Percentiles rank a stretch among this genome's conserved stretches.
Conservation (phyloP, 768 basidiomycete genomes). For the Royoungia palumana region DNA sequence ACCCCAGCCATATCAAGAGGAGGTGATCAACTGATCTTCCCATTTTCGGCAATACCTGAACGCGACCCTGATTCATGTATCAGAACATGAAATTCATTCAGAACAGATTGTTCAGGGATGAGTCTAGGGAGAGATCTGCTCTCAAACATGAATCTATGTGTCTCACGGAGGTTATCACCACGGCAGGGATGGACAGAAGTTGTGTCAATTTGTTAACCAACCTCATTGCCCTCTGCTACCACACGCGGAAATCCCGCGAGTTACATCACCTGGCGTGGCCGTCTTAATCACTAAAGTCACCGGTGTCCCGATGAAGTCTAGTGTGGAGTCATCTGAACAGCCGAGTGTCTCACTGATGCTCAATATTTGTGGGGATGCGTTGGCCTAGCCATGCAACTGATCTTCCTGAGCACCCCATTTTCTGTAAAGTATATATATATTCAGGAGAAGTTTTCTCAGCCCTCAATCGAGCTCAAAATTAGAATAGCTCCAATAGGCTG, state of each 20-base stretch:
- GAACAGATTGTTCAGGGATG: slow-evolving; percentile 20
- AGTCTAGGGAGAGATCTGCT: slow-evolving; percentile 15
- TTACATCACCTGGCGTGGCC: background rate
- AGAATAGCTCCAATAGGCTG: slow-evolving; percentile 2
- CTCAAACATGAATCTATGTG: slow-evolving; percentile 12
- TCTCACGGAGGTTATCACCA: slow-evolving; percentile 5
- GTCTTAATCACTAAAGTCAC: background rate
- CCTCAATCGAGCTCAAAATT: background rate
- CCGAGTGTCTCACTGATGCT: background rate
- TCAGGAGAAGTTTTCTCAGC: slow-evolving; percentile 6
- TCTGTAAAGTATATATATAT: slow-evolving; percentile 11
- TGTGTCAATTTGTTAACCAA: slow-evolving; percentile 1
- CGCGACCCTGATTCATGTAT: slow-evolving; percentile 27
- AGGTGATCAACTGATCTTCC: slow-evolving; percentile 18
- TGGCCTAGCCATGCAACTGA: background rate
- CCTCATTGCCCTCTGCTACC: slow-evolving; percentile 1
- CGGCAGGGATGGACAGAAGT: slow-evolving; percentile 28
- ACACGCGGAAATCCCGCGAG: slow-evolving; percentile 24
- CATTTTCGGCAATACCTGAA: slow-evolving; percentile 15
- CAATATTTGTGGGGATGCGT: slow-evolving; percentile 1
- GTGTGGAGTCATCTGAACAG: background rate
- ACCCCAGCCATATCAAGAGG: background rate
- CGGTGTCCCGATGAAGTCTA: background rate
- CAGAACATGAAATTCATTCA: slow-evolving; percentile 19
- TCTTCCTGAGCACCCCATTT: slow-evolving; percentile 1